These are phyloP conservation scores for Cercis canadensis DNA, from an alignment of 306 rosid genomes.

Conservation along the genomic window DNA sequence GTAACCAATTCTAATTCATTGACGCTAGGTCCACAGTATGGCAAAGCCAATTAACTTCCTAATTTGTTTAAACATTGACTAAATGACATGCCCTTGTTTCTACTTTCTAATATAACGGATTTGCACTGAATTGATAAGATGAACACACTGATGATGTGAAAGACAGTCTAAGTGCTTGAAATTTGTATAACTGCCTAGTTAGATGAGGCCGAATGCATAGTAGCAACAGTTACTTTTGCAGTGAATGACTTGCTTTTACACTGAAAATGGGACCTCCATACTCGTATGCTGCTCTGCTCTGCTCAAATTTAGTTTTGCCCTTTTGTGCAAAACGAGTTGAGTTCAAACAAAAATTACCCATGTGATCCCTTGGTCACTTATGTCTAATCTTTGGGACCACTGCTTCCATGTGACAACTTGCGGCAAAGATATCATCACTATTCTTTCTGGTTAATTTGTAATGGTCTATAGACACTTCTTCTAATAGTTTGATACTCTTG, in stretches of 20 bases:
- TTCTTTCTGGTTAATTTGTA: neutral
- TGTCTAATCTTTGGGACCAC: constrained; percentile 45
- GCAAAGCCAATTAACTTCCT: too few species aligned
- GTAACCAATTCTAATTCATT: too few species aligned
- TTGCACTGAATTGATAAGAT: too few species aligned
- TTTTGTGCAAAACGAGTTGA: constrained; percentile 40
- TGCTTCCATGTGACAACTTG: constrained; percentile 41
- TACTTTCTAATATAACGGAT: too few species aligned
- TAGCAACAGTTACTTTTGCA: constrained; percentile 8
- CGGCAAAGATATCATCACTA: neutral
- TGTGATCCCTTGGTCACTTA: constrained; percentile 41
- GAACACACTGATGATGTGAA: neutral
- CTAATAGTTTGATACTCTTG: neutral
- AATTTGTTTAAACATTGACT: too few species aligned
- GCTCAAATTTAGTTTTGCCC: constrained; percentile 48
- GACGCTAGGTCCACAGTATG: too few species aligned
- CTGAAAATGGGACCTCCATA: constrained; percentile 49
- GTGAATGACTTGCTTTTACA: constrained; percentile 16
- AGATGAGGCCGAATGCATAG: constrained; percentile 34
- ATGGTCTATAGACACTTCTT: neutral
- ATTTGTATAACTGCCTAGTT: constrained; percentile 11
- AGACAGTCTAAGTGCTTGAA: constrained; percentile 18
- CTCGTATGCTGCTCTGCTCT: constrained; percentile 20
- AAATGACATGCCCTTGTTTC: too few species aligned
- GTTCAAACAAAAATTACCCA: constrained; percentile 47